Evolutionary conservation across 257 asterid genomes (phyloP).

Genomic region (Capsicum chinense): DNA sequence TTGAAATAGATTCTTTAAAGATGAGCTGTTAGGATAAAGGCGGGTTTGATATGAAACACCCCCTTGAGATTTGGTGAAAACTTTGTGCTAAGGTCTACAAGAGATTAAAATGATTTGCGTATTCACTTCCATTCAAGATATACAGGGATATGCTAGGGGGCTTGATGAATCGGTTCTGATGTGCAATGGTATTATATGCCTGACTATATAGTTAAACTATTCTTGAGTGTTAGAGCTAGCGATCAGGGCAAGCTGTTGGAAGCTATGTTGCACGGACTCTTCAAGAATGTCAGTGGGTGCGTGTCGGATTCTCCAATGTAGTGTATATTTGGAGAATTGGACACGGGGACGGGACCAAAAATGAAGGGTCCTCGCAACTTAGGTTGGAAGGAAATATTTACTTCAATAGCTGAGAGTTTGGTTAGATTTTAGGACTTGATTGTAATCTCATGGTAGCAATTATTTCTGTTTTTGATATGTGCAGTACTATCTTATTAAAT

Average conservation of each 20-base stretch:
- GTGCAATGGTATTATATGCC: background rate
- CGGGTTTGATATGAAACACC: background rate
- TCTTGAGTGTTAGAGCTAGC: background rate
- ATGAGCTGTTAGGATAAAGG: background rate
- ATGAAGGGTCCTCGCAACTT: too few relatives aligned
- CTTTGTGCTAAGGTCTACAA: background rate
- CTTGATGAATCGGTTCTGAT: background rate
- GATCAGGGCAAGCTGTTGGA: background rate
- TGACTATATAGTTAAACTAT: background rate
- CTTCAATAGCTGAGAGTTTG: background rate
- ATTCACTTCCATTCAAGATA: background rate
- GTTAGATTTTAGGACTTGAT: slow-evolving; percentile 1
- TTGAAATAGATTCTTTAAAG: background rate
- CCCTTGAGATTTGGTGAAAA: background rate
- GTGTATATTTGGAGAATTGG: too few relatives aligned
- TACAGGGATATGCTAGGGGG: background rate
- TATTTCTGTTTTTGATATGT: background rate
- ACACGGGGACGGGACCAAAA: too few relatives aligned
- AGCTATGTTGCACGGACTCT: too few relatives aligned
- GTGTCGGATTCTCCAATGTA: too few relatives aligned
- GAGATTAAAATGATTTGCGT: background rate
- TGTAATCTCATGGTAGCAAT: background rate
- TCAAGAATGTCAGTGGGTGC: too few relatives aligned
- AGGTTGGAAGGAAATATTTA: background rate
- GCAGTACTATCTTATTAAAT: background rate